phyloP scores from a whole-genome alignment of 768 basidiomycete species.

The Suillus plorans region DNA sequence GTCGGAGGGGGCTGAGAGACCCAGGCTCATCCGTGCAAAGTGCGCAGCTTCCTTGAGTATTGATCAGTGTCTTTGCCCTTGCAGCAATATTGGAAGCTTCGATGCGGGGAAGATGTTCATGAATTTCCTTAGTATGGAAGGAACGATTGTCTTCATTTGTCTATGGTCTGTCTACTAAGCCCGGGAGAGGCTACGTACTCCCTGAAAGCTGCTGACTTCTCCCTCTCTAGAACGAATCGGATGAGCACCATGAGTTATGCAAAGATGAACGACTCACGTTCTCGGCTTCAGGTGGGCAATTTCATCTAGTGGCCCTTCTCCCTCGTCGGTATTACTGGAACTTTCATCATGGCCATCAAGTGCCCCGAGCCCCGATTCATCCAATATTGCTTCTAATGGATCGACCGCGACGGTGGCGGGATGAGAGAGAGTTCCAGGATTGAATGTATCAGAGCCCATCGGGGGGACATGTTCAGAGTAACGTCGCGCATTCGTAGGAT shows the following conservation, averaged over 20 bases:
- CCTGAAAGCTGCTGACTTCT: neutral
- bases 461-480: conserved; percentile 6
- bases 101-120: neutral
- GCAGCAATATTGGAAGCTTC: neutral
- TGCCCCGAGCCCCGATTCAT: neutral
- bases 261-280: neutral
- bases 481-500: neutral
- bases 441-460: conserved; percentile 9
- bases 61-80: neutral
- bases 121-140: neutral
- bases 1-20: conserved; percentile 26
- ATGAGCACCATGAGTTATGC: neutral
- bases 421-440: conserved; percentile 13
- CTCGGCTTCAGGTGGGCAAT: neutral
- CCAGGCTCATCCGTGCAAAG: neutral
- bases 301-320: neutral
- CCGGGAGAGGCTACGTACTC: neutral
- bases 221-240: neutral
- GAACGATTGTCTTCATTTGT: neutral
- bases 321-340: neutral
- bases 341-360: neutral
- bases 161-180: neutral
- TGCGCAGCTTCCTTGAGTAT: neutral
- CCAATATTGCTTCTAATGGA: conserved; percentile 3
- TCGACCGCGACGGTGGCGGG: conserved; percentile 4